A percentile compares a stretch with the other conserved stretches of the same genome.
Conservation (phyloP, 2,329 filamentous ascomycete genomes). For the Trichophyton simii region DNA sequence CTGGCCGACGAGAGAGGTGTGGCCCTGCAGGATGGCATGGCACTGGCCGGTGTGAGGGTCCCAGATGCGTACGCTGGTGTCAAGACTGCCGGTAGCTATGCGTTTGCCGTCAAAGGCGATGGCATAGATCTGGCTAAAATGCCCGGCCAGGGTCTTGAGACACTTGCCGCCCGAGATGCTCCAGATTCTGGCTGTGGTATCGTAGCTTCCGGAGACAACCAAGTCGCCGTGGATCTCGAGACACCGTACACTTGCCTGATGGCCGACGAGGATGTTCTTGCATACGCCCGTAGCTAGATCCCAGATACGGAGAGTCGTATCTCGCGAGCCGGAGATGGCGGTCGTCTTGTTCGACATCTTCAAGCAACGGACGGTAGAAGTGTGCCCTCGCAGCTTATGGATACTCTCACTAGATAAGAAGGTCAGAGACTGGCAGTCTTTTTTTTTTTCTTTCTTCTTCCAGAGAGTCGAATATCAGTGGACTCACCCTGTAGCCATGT, state of each 20-base stretch:
- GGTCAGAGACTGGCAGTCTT: conserved; percentile 5
- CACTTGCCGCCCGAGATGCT: conserved; percentile 93
- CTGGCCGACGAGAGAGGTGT: conserved; percentile 92
- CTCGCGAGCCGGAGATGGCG: conserved; percentile 89
- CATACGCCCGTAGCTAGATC: conserved; percentile 88
- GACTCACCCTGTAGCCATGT: conserved; percentile 73
- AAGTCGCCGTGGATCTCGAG: conserved; percentile 92
- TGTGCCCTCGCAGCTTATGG: conserved; percentile 83
- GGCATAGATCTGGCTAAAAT: conserved; percentile 98
- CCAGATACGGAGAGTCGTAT: conserved; percentile 91
- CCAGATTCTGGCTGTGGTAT: conserved; percentile 94
- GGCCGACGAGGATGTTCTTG: conserved; percentile 90
- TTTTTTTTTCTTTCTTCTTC: too few relatives aligned
- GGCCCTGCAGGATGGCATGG: conserved; percentile 84
- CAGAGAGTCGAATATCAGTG: too few relatives aligned
- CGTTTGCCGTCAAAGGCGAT: conserved; percentile 92
- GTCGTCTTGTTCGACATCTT: conserved; percentile 95
- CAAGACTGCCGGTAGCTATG: conserved; percentile 87
- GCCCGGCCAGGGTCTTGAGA: conserved; percentile 75
- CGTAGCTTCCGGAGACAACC: conserved; percentile 95
- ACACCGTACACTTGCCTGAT: conserved; percentile 98
- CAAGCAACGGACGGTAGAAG: conserved; percentile 87
- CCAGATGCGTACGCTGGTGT: conserved; percentile 96
- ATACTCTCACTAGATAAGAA: conserved; percentile 49
- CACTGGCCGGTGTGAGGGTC: conserved; percentile 78